These are phyloP conservation scores for Millerago galiae DNA, from an alignment of 805 yeast species.

Conservation along the genomic window DNA sequence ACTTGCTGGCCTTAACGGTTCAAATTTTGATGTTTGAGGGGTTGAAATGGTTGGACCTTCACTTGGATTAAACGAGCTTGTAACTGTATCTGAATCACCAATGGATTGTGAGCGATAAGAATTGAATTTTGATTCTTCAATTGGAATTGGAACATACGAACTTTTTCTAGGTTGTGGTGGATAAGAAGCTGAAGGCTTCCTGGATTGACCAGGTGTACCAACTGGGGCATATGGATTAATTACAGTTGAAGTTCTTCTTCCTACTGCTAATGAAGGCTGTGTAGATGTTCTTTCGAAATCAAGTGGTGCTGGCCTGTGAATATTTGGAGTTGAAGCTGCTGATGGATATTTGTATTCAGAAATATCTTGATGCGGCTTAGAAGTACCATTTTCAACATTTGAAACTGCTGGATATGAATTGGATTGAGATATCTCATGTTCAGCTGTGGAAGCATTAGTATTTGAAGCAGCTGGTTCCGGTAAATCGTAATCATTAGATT, in stretches of 20 bases:
- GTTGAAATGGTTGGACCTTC: constrained; percentile 2
- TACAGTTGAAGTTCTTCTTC: neutral
- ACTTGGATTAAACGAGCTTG: constrained; percentile 4
- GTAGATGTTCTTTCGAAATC: neutral
- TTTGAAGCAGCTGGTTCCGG: too few species aligned
- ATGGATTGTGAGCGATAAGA: constrained; percentile 5
- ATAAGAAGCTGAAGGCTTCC: neutral
- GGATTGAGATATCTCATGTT: neutral
- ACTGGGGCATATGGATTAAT: constrained; percentile 1
- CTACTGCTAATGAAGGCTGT: neutral
- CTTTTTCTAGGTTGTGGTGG: neutral
- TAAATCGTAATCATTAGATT: too few species aligned
- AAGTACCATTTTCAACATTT: too few species aligned
- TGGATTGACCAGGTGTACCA: neutral
- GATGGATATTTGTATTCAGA: neutral
- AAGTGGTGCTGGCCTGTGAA: neutral
- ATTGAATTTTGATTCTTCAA: constrained; percentile 5
- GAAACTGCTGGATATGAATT: too few species aligned
- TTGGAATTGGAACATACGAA: constrained; percentile 5
- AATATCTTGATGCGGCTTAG: too few species aligned
- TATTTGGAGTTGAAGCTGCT: neutral
- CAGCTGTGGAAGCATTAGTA: neutral
- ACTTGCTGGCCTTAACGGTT: constrained; percentile 9
- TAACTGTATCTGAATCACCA: constrained; percentile 2
- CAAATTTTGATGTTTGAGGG: constrained; percentile 8